Evolutionary conservation across 768 basidiomycete species (phyloP).

Genomic region (Xanthoconium purpureum): DNA sequence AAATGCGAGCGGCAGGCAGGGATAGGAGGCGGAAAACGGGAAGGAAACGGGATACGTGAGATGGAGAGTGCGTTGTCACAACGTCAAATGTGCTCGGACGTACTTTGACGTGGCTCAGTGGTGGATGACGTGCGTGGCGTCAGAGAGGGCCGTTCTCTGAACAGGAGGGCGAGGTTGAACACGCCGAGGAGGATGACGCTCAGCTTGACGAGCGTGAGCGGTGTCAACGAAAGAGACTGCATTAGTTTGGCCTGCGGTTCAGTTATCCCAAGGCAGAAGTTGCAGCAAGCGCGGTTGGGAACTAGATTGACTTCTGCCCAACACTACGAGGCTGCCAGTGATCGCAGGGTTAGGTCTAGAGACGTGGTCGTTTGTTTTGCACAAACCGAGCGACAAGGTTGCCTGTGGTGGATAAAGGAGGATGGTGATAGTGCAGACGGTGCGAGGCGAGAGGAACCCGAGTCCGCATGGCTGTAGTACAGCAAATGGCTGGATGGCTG

Average conservation of each 20-base stretch:
- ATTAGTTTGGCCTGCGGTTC: background rate
- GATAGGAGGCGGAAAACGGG: too few relatives aligned
- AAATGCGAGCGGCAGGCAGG: background rate
- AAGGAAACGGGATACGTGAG: too few relatives aligned
- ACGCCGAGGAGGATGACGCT: conserved; percentile 17
- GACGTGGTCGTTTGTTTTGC: too few relatives aligned
- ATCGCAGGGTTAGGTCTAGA: too few relatives aligned
- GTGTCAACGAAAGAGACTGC: background rate
- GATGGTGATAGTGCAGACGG: background rate
- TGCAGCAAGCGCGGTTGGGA: too few relatives aligned
- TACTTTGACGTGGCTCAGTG: conserved; percentile 14
- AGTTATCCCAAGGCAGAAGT: too few relatives aligned
- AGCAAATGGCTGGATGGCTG: too few relatives aligned
- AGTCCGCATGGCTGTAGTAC: background rate
- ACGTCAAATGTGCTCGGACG: background rate
- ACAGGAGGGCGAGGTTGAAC: conserved; percentile 14
- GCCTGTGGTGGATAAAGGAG: too few relatives aligned
- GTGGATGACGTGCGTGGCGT: background rate
- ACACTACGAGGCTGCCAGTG: too few relatives aligned
- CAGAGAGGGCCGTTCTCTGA: background rate
- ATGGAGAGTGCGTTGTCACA: background rate
- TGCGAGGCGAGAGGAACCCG: background rate
- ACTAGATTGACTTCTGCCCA: too few relatives aligned
- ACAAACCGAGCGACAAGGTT: too few relatives aligned
- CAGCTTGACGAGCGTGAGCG: conserved; percentile 23